Conservation (phyloP, 306 rosid genomes). For the Cucumis sativus region DNA sequence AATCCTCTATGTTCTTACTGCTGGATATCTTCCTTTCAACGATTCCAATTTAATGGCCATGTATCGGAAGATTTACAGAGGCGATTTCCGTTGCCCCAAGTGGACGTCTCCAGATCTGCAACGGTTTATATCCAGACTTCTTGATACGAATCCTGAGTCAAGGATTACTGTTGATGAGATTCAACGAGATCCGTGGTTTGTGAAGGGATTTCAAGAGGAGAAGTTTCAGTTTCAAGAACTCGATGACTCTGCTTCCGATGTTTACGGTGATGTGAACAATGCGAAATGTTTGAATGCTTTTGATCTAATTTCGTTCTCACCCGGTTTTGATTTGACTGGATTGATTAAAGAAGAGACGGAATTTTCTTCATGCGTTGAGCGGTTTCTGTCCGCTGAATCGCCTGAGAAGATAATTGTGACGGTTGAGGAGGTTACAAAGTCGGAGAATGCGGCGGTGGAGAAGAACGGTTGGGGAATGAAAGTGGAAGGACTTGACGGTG, state of each 20-base stretch:
- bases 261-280: not conserved
- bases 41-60: slow-evolving; percentile 34
- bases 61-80: slow-evolving; percentile 63
- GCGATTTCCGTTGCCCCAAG: slow-evolving; percentile 50
- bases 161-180: slow-evolving; percentile 57
- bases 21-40: slow-evolving; percentile 63
- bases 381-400: slow-evolving; percentile 34
- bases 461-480: slow-evolving; percentile 19
- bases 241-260: slow-evolving; percentile 3
- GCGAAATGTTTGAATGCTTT: slow-evolving; percentile 45
- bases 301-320: slow-evolving; percentile 57
- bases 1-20: slow-evolving; percentile 38
- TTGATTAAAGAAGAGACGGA: slow-evolving; percentile 18
- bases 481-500: slow-evolving; percentile 48
- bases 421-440: slow-evolving; percentile 28
- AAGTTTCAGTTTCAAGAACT: slow-evolving; percentile 6
- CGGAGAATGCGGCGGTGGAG: slow-evolving; percentile 21
- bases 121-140: slow-evolving; percentile 28
- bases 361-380: slow-evolving; percentile 19
- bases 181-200: slow-evolving; percentile 50
- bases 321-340: slow-evolving; percentile 53
- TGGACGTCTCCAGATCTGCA: slow-evolving; percentile 38
- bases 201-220: slow-evolving; percentile 17
- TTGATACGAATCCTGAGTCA: slow-evolving; percentile 50
- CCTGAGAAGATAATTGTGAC: slow-evolving; percentile 28